phyloP scores from a whole-genome alignment of 495 filamentous ascomycete species.

The Amorphotheca resinae region DNA sequence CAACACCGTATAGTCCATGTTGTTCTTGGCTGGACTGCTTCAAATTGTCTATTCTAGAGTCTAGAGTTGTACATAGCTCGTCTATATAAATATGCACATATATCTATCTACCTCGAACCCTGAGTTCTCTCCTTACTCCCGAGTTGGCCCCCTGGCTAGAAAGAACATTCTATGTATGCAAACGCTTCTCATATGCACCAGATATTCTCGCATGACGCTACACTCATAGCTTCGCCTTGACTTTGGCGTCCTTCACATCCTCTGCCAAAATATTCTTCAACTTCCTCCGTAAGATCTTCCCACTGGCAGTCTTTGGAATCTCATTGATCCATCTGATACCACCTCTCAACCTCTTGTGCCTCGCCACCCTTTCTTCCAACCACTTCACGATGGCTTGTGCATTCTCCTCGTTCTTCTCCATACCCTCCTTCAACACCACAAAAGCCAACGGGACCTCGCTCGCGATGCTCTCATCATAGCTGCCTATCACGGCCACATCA shows the following conservation, averaged over 20 bases:
- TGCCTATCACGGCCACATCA: conserved; percentile 54
- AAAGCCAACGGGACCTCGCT: conserved; percentile 78
- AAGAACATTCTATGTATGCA: too few species aligned
- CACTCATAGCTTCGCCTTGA: conserved; percentile 14
- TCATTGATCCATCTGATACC: conserved; percentile 68
- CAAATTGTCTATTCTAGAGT: too few species aligned
- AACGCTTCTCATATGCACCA: too few species aligned
- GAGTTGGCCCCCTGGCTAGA: too few species aligned
- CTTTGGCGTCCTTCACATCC: conserved; percentile 4
- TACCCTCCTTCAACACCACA: conserved; percentile 45
- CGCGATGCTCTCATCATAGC: conserved; percentile 48
- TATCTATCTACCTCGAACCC: too few species aligned
- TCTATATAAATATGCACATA: too few species aligned
- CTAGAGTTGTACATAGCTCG: too few species aligned
- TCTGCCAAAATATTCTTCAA: conserved; percentile 25
- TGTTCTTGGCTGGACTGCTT: too few species aligned
- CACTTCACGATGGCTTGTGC: conserved; percentile 51
- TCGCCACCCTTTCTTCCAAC: conserved; percentile 38
- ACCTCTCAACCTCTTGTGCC: conserved; percentile 66
- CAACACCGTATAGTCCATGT: too few species aligned
- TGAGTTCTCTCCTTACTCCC: too few species aligned
- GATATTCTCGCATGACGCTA: too few species aligned
- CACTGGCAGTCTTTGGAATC: conserved; percentile 72
- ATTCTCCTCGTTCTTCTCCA: conserved; percentile 40
- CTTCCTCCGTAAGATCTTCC: conserved; percentile 74